Base-by-base conservation (phyloP, 1,139 yeast species). In the Saccharomycopsis hybrid region DNA sequence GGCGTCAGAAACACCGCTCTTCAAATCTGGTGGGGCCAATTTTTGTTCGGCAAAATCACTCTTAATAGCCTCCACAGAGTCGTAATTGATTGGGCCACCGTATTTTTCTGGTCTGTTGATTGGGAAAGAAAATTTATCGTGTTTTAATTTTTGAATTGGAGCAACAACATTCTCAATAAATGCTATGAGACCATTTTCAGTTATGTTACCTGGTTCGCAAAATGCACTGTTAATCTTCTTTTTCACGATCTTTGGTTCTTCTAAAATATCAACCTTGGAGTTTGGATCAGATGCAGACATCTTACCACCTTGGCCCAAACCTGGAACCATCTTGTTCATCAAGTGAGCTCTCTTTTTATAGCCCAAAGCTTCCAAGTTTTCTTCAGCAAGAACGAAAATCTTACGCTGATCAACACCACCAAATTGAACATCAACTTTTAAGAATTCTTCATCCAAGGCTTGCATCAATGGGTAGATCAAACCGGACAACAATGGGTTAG, bases 321-420 rank as follows among this genome's bases (percentile, higher is more conserved):
- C 98, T 45, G 98, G 98, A 43, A 94, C 96, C 98, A 94, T 92
- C 50, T 88, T 90, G 72, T 92, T 94, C 99, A 94, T 94, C 65
- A 94, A 76, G 70, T 94, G 99, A 33, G 95, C 97, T 64, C 99
- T 82, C 76, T 94, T 94, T 71, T 86, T 87, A 82, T 90, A 92
- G 39, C 97, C 97, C 53, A 94, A 63, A 47, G 80, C 65, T 47
- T 82, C 92, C 63, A 94, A 78, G 70, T 86, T 84, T 70, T 94
- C 98, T 69, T 94, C 98, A 5, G 98, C 98, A 54, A 94, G 77
- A 40, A 90, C 97, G 61, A 94, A 94, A 62, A 94, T 94, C 73
- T 94, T 94, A 69, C 99, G 82, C 73, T 94, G 99, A 67, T 94
- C 99, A 50, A 92, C 95, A 66, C 99, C 99, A 57, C 99, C 99